phyloP scores from a whole-genome alignment of 371 early-diverging fungal species.

The Rhizopus sp. region DNA sequence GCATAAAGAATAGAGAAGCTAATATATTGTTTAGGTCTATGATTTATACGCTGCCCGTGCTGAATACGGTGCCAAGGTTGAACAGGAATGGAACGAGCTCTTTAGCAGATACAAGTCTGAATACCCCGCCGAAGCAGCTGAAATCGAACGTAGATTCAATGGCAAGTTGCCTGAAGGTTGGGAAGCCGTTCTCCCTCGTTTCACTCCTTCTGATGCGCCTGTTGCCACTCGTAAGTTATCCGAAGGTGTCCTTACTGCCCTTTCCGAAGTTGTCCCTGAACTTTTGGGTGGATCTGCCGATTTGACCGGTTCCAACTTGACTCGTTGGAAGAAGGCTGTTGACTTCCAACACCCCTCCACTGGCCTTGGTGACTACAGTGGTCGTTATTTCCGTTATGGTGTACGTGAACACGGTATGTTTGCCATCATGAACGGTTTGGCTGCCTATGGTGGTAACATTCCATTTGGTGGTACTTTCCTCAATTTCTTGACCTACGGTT shows the following conservation, averaged over 20 bases:
- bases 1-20: neutral
- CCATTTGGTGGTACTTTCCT: constrained; percentile 97
- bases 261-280: constrained; percentile 82
- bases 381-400: constrained; percentile 96
- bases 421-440: constrained; percentile 95
- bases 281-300: constrained; percentile 99
- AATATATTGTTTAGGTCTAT: constrained; percentile 45
- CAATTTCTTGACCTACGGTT: constrained; percentile 90
- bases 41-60: constrained; percentile 66
- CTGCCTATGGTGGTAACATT: constrained; percentile 88
- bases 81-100: constrained; percentile 77
- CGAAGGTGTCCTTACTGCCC: constrained; percentile 80
- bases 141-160: constrained; percentile 77
- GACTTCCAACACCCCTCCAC: constrained; percentile 90
- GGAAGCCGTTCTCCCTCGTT: constrained; percentile 74
- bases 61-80: constrained; percentile 59
- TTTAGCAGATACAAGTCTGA: constrained; percentile 65
- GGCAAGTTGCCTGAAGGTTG: constrained; percentile 79
- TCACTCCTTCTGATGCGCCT: constrained; percentile 78
- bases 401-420: constrained; percentile 99
- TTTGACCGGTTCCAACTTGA: constrained; percentile 96
- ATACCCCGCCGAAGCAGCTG: constrained; percentile 70
- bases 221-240: constrained; percentile 92
- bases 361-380: constrained; percentile 77
- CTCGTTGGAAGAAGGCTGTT: constrained; percentile 91